phyloP scores from a whole-genome alignment of 345 rosid genomes.

The Cardamine resedifolia region DNA sequence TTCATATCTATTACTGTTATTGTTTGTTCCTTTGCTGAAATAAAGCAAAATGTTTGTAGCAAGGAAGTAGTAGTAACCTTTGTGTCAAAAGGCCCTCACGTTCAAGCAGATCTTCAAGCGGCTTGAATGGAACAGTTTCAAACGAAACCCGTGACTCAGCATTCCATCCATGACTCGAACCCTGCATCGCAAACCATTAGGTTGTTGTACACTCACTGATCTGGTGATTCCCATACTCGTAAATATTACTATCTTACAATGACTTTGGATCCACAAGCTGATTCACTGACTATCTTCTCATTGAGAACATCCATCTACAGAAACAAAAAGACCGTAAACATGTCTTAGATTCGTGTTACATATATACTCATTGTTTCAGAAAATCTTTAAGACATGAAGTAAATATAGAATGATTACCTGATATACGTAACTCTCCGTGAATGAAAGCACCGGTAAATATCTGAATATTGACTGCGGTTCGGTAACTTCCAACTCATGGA shows the following conservation, averaged over 20 bases:
- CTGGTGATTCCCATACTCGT: not conserved
- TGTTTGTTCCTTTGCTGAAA: slow-evolving; percentile 6
- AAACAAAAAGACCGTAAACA: not conserved
- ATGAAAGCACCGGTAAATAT: slow-evolving; percentile 71
- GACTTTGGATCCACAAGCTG: slow-evolving; percentile 31
- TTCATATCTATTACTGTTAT: slow-evolving; percentile 1
- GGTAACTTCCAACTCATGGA: slow-evolving; percentile 71
- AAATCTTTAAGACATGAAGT: not conserved
- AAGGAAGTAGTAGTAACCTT: slow-evolving; percentile 47
- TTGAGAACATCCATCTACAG: slow-evolving; percentile 82
- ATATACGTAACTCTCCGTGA: slow-evolving; percentile 79
- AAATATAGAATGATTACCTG: slow-evolving; percentile 49
- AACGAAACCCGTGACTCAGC: slow-evolving; percentile 36
- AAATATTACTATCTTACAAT: slow-evolving; percentile 30
- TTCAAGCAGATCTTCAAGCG: slow-evolving; percentile 55
- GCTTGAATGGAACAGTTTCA: slow-evolving; percentile 54
- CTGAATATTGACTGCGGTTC: slow-evolving; percentile 55
- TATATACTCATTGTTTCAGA: not conserved
- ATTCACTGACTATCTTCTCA: slow-evolving; percentile 57
- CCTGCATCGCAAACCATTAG: slow-evolving; percentile 44
- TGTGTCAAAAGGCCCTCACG: slow-evolving; percentile 58
- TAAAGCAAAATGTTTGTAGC: not conserved
- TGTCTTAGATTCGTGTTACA: not conserved
- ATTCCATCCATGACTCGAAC: slow-evolving; percentile 31
- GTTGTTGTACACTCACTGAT: no score